Conservation (phyloP, 306 rosid genomes). For the Prunus kanzakura region DNA sequence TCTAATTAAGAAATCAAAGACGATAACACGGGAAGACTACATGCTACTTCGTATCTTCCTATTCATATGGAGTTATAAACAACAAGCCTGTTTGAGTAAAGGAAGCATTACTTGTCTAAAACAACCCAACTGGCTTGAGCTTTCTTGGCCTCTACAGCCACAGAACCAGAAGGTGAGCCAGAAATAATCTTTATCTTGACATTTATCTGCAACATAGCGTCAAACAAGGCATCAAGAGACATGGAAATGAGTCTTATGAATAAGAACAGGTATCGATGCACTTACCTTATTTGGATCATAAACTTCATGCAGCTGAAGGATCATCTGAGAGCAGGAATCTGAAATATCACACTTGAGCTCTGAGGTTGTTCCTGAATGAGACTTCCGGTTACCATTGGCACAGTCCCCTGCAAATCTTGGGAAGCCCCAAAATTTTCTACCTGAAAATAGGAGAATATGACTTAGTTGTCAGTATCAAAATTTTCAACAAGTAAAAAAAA, state of each 20-base stretch:
- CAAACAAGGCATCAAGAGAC: not conserved
- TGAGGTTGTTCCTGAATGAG: constrained; percentile 56
- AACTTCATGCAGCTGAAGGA: constrained; percentile 94
- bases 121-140: constrained; percentile 91
- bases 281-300: constrained; percentile 89
- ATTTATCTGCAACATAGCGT: constrained; percentile 59
- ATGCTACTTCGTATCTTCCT: not conserved
- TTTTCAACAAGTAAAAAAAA: not conserved
- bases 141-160: constrained; percentile 88
- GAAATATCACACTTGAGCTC: constrained; percentile 81
- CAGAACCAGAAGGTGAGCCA: constrained; percentile 92
- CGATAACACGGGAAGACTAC: not conserved
- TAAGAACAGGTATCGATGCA: not conserved
- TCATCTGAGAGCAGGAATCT: constrained; percentile 97
- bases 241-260: not conserved
- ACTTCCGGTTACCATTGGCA: constrained; percentile 69
- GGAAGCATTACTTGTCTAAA: constrained; percentile 74
- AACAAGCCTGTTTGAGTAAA: constrained; percentile 13
- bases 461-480: constrained; percentile 10
- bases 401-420: constrained; percentile 96
- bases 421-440: constrained; percentile 86
- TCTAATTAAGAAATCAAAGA: constrained; percentile 11
- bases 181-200: constrained; percentile 87
- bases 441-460: constrained; percentile 37
- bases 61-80: constrained; percentile 6